phyloP scores from a whole-genome alignment of 129 eudicot species.

The Helichrysum umbraculigerum region DNA sequence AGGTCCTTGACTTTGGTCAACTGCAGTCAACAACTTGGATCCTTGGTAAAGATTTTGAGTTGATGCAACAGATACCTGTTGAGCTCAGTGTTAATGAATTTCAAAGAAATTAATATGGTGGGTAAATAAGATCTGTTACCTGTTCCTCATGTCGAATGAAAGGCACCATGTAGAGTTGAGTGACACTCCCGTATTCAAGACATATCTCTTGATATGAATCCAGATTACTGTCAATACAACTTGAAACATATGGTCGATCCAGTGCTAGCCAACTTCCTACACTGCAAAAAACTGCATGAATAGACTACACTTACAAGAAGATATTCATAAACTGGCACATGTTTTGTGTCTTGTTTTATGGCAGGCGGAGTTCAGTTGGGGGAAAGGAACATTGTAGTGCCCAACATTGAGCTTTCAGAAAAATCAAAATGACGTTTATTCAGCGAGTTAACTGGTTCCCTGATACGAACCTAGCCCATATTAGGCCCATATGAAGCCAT shows the following conservation, averaged over 20 bases:
- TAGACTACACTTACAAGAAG: constrained; percentile 8
- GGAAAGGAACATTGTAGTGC: no score
- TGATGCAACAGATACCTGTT: constrained; percentile 68
- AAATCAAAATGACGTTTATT: no score
- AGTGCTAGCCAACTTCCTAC: constrained; percentile 91
- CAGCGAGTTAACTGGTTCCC: no score
- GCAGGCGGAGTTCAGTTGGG: no score
- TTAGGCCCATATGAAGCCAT: no score
- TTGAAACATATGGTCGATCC: constrained; percentile 78
- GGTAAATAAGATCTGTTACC: constrained; percentile 30
- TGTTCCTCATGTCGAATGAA: constrained; percentile 78
- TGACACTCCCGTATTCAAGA: constrained; percentile 95
- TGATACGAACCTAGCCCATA: no score
- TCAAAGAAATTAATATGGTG: not conserved
- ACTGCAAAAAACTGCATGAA: constrained; percentile 66
- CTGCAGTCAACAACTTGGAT: constrained; percentile 50
- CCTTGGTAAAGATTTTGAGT: constrained; percentile 74
- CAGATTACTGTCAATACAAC: constrained; percentile 41
- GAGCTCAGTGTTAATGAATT: constrained; percentile 21
- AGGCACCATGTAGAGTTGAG: constrained; percentile 90
- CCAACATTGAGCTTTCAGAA: no score
- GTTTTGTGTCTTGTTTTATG: not conserved
- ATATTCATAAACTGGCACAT: not conserved
- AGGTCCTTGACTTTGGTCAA: constrained; percentile 65
- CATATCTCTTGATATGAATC: constrained; percentile 60